These are phyloP conservation scores for Candida nonsorbophila DNA, from an alignment of 805 yeast species.

Conservation along the genomic window DNA sequence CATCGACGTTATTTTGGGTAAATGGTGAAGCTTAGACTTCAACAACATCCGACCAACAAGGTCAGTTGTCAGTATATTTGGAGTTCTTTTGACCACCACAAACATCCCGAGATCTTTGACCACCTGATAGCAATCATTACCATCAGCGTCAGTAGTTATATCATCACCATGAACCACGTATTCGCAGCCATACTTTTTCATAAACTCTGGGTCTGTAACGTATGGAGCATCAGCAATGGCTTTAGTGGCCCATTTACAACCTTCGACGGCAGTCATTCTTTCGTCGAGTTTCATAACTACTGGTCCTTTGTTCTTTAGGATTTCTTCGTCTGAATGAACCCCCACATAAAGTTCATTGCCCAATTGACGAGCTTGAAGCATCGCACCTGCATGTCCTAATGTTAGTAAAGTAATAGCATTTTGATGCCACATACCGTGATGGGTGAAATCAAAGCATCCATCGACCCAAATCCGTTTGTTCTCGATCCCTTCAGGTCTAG, in stretches of 20 bases:
- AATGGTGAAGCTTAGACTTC: slow-evolving; percentile 55
- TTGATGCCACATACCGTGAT: slow-evolving; percentile 59
- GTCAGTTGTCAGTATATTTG: slow-evolving; percentile 92
- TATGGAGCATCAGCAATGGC: slow-evolving; percentile 83
- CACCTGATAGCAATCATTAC: slow-evolving; percentile 83
- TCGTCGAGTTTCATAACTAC: slow-evolving; percentile 86
- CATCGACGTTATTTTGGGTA: slow-evolving; percentile 12
- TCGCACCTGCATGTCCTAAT: slow-evolving; percentile 83
- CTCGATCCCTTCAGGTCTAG: slow-evolving; percentile 38
- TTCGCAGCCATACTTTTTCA: slow-evolving; percentile 70
- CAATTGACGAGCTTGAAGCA: slow-evolving; percentile 83
- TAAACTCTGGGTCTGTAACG: slow-evolving; percentile 78
- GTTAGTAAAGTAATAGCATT: slow-evolving; percentile 13
- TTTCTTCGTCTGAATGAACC: slow-evolving; percentile 88
- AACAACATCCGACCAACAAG: slow-evolving; percentile 83
- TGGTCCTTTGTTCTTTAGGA: slow-evolving; percentile 79
- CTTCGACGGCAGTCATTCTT: slow-evolving; percentile 77
- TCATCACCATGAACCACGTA: slow-evolving; percentile 99
- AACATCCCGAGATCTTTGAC: slow-evolving; percentile 85
- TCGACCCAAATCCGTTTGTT: slow-evolving; percentile 80
- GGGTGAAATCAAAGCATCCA: slow-evolving; percentile 97
- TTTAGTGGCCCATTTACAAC: slow-evolving; percentile 82
- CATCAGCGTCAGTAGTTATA: slow-evolving; percentile 92
- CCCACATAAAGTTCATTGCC: slow-evolving; percentile 80
- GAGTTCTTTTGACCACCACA: slow-evolving; percentile 88